Evolutionary conservation across 805 yeast species (phyloP).

Genomic region (Hermanozyma aechmeae): DNA sequence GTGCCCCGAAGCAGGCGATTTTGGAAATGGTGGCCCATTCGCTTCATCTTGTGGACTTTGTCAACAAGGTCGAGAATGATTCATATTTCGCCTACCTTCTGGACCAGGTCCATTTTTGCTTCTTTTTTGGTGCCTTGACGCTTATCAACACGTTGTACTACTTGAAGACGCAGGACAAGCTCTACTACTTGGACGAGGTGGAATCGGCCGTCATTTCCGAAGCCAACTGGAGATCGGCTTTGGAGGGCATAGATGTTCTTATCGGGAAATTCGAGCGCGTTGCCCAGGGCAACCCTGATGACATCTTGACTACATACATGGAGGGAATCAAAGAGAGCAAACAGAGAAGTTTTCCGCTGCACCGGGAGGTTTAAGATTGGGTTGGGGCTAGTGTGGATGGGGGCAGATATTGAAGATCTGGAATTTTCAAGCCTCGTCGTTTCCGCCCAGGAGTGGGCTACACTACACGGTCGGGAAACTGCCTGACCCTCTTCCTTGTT

Average conservation of each 20-base stretch:
- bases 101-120: conserved; percentile 55
- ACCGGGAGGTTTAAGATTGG: too few relatives aligned
- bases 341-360: too few relatives aligned
- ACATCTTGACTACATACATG: conserved; percentile 23
- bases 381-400: too few relatives aligned
- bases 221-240: conserved; percentile 2
- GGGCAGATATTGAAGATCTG: too few relatives aligned
- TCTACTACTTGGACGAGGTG: conserved; percentile 3
- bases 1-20: not conserved
- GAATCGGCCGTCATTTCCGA: conserved; percentile 1
- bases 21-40: conserved; percentile 32
- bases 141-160: conserved; percentile 18
- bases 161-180: conserved; percentile 4
- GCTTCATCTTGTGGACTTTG: conserved; percentile 30
- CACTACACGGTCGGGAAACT: too few relatives aligned
- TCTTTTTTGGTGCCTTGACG: conserved; percentile 33
- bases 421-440: too few relatives aligned
- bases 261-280: conserved; percentile 21
- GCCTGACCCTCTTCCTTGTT: too few relatives aligned
- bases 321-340: too few relatives aligned
- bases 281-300: conserved; percentile 17
- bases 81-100: conserved; percentile 61
- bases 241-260: conserved; percentile 11
- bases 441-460: too few relatives aligned
- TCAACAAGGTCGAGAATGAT: conserved; percentile 34